Base-by-base conservation (phyloP, 352 stramenopile species). In the Globisporangium paroecandrum region DNA sequence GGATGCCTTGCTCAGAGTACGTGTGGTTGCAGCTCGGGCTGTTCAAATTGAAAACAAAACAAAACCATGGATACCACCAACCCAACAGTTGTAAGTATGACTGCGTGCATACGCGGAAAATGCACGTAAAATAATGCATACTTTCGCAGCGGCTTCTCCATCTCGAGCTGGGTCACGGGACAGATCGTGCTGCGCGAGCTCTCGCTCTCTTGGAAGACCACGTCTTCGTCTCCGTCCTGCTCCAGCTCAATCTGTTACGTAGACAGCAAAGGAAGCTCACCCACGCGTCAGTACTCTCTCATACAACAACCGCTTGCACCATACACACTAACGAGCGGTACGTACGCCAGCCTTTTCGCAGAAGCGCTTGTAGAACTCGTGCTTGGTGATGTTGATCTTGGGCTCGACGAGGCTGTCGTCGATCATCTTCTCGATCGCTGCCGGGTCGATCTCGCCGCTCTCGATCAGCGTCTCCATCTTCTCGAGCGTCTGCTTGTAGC, bases 311-410 rank as follows among this genome's bases (percentile, higher is more conserved):
- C 15, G 18, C 4, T 49, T 7, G 10, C 38, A 29, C n/a, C 29
- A 36, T 9, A 18, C n/a, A 32, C 8, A 18, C 13, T n/a, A 22
- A 74, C 74, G 24, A 32, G 27, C 27, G 27, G 27, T 32, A 32
- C 27, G 3, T 72, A 95, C 88, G 46, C 86, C 88, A 36, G 88
- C 88, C 47, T 76, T 73, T 12, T 91, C 78, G 66, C 83, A 91
- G 56, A 95, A 95, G 41, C 79, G 79, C 69, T 90, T 93, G 78
- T 93, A 92, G 47, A 86, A 81, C 5, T 91, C 81, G 70, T 91
- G 80, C 61, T 87, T 81, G 49, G 72, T 71, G 4, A 75, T 57
- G 61, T 93, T 88, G n/a, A 90, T 68, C n/a, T 75, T 72, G 0
- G 86, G 86, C 43, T 73, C 80, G n/a, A 62, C 70, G 51, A 86